phyloP scores from a whole-genome alignment of 2,329 filamentous ascomycete genomes.

The Calycina marina region DNA sequence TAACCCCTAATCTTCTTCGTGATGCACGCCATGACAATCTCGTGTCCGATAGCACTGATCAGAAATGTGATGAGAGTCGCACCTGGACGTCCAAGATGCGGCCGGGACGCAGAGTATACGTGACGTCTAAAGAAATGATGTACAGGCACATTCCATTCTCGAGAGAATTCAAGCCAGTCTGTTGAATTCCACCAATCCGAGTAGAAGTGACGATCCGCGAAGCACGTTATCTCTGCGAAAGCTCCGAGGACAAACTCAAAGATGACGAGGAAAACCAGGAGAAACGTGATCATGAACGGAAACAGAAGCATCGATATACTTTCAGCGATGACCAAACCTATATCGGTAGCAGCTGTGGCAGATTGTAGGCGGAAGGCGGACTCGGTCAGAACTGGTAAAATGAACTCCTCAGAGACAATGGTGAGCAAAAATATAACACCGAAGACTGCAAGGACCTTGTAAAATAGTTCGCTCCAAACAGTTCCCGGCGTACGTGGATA shows the following conservation, averaged over 20 bases:
- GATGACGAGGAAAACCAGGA: slow-evolving; percentile 93
- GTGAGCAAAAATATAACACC: slow-evolving; percentile 94
- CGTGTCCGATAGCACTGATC: slow-evolving; percentile 77
- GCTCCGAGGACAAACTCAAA: slow-evolving; percentile 94
- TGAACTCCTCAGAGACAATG: slow-evolving; percentile 85
- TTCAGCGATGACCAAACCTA: slow-evolving; percentile 68
- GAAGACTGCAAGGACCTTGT: slow-evolving; percentile 80
- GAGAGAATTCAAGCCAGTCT: slow-evolving; percentile 89
- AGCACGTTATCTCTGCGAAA: slow-evolving; percentile 85
- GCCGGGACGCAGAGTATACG: slow-evolving; percentile 74
- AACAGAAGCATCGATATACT: slow-evolving; percentile 85
- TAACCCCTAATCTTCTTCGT: slow-evolving; percentile 94
- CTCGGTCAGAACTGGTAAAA: slow-evolving; percentile 73
- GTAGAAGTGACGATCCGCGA: slow-evolving; percentile 92
- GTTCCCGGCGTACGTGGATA: slow-evolving; percentile 70
- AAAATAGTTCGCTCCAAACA: slow-evolving; percentile 67
- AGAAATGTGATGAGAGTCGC: slow-evolving; percentile 88
- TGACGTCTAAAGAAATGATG: slow-evolving; percentile 91
- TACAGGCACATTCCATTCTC: slow-evolving; percentile 96
- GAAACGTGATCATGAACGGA: slow-evolving; percentile 91
- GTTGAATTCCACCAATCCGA: slow-evolving; percentile 62
- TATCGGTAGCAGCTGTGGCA: slow-evolving; percentile 38
- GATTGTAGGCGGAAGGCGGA: slow-evolving; percentile 40
- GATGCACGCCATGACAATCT: slow-evolving; percentile 95
- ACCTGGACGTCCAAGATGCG: slow-evolving; percentile 57